Conservation (phyloP, 345 rosid genomes). For the Raphanus sativus region DNA sequence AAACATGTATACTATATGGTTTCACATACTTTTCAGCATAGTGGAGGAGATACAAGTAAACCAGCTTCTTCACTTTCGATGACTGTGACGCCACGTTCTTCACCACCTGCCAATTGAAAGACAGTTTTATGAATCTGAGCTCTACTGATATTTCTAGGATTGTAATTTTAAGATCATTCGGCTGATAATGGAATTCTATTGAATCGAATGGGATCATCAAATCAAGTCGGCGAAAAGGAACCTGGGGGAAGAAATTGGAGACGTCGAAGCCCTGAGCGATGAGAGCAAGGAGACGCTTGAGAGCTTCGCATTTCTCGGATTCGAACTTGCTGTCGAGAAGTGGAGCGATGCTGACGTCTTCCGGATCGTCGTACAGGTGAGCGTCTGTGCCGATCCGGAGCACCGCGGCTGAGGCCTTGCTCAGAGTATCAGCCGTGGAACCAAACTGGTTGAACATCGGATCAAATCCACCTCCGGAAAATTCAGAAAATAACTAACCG, state of each 20-base stretch:
- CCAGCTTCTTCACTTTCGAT: slow-evolving; percentile 94
- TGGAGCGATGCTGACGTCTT: slow-evolving; percentile 79
- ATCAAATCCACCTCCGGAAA: slow-evolving; percentile 22
- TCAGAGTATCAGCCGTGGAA: slow-evolving; percentile 75
- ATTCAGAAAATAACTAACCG: background rate
- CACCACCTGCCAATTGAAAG: slow-evolving; percentile 62
- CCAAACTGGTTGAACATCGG: slow-evolving; percentile 48
- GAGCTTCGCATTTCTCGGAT: slow-evolving; percentile 94
- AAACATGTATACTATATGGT: background rate
- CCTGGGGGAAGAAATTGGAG: slow-evolving; percentile 99
- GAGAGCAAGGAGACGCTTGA: slow-evolving; percentile 91
- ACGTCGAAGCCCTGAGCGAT: slow-evolving; percentile 94
- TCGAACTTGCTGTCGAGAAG: slow-evolving; percentile 92
- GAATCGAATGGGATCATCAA: slow-evolving; percentile 1
- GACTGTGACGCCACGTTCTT: slow-evolving; percentile 95
- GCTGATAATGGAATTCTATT: background rate
- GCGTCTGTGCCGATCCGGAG: slow-evolving; percentile 94
- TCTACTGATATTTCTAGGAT: background rate
- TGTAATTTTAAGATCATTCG: slow-evolving; percentile 10
- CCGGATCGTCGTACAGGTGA: slow-evolving; percentile 95
- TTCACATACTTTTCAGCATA: slow-evolving; percentile 85
- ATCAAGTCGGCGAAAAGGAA: background rate
- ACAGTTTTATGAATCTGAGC: background rate
- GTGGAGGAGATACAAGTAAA: slow-evolving; percentile 87
- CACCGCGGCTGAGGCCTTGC: slow-evolving; percentile 89